Evolutionary conservation across 1,139 yeast species (phyloP).

Genomic region (Kluyveromyces marxianus): DNA sequence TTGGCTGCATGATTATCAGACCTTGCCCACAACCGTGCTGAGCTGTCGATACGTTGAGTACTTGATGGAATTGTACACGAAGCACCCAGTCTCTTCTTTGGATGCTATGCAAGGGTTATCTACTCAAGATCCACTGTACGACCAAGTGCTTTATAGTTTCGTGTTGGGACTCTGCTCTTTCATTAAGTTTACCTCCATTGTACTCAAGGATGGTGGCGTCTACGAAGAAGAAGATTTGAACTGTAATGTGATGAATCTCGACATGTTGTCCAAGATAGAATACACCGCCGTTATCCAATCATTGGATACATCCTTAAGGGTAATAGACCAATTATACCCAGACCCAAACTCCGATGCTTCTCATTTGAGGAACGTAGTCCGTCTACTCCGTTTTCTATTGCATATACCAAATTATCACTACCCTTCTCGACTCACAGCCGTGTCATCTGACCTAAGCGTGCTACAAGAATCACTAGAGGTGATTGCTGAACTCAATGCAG

Average conservation of each 20-base stretch:
- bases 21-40: conserved; percentile 54
- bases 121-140: conserved; percentile 33
- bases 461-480: background rate
- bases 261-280: conserved; percentile 24
- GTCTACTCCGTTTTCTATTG: conserved; percentile 15
- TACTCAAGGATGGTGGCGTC: conserved; percentile 51
- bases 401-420: conserved; percentile 8
- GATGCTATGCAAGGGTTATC: conserved; percentile 21
- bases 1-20: conserved; percentile 55
- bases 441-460: conserved; percentile 1
- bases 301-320: conserved; percentile 8
- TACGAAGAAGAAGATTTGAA: conserved; percentile 74
- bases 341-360: conserved; percentile 9
- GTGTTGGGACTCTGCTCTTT: conserved; percentile 46
- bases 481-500: background rate
- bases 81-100: conserved; percentile 16
- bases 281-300: conserved; percentile 4
- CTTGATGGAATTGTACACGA: conserved; percentile 38
- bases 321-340: conserved; percentile 11
- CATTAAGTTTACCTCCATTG: conserved; percentile 40
- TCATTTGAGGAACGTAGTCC: conserved; percentile 12
- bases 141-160: conserved; percentile 41
- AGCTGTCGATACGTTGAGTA: conserved; percentile 60
- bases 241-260: conserved; percentile 50
- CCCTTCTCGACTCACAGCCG: background rate